A percentile compares a stretch with the other conserved stretches of the same genome.
Evolutionary conservation across 208 protist genomes (phyloP).

Genomic region (Naegleria gruberi): DNA sequence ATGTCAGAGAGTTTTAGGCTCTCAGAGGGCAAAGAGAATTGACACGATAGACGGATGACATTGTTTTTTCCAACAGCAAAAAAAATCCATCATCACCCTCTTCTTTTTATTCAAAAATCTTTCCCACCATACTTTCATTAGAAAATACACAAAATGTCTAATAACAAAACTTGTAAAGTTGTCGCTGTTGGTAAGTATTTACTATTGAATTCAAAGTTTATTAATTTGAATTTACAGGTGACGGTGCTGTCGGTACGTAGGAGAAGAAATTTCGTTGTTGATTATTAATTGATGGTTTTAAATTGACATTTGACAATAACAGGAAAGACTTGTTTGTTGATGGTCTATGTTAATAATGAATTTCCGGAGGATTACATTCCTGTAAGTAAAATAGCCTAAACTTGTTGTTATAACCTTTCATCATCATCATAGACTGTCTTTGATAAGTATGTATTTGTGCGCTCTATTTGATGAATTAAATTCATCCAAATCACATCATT

Average conservation of each 20-base stretch:
- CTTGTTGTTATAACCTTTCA: too few species aligned
- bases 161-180: background rate
- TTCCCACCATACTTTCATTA: too few species aligned
- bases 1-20: too few species aligned
- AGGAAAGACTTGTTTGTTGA: slow-evolving; percentile 24
- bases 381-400: background rate
- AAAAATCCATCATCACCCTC: too few species aligned
- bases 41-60: too few species aligned
- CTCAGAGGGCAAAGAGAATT: too few species aligned
- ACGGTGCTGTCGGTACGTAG: background rate
- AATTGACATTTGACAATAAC: background rate
- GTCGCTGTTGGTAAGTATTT: background rate
- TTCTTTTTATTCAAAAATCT: too few species aligned
- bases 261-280: background rate
- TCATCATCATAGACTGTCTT: background rate
- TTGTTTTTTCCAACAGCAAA: too few species aligned
- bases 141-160: background rate
- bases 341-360: slow-evolving; percentile 7
- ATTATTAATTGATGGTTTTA: background rate
- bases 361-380: slow-evolving; percentile 19
- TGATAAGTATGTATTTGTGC: background rate
- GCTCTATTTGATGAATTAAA: too few species aligned
- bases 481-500: background rate
- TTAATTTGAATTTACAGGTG: background rate
- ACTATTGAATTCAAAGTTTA: background rate